Conservation (phyloP, 2,329 filamentous ascomycete genomes). For the Nigrospora oryzae region DNA sequence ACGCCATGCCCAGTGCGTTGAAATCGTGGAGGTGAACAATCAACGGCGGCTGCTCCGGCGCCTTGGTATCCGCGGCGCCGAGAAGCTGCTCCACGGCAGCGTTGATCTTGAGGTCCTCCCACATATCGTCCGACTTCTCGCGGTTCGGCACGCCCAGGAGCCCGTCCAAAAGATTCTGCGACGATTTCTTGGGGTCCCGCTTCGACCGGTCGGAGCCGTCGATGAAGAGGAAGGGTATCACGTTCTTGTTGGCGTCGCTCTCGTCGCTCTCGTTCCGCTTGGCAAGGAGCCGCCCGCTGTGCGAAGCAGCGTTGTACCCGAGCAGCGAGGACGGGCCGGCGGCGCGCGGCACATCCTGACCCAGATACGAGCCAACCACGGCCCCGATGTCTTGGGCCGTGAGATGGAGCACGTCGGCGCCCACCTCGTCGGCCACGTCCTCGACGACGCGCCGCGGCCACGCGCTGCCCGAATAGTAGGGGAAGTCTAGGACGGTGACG, state of each 20-base stretch:
- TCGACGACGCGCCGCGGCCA: constrained; percentile 30
- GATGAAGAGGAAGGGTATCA: constrained; percentile 7
- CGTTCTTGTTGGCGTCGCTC: constrained; percentile 2
- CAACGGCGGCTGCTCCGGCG: constrained; percentile 35
- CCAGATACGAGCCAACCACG: constrained; percentile 61
- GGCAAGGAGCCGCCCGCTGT: constrained; percentile 34
- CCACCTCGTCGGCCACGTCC: constrained; percentile 50
- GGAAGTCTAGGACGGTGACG: constrained; percentile 16
- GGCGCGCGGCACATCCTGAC: constrained; percentile 43
- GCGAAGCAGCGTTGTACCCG: constrained; percentile 46
- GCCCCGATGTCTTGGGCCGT: constrained; percentile 63
- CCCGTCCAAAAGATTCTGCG: constrained; percentile 30
- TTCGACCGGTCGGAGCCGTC: constrained; percentile 9
- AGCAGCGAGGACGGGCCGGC: constrained; percentile 41
- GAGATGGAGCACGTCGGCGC: constrained; percentile 59
- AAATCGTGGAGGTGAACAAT: constrained; percentile 78
- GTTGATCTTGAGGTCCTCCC: constrained; percentile 54
- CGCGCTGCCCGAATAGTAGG: constrained; percentile 13
- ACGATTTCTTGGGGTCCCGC: constrained; percentile 15
- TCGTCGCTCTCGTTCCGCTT: constrained; percentile 7
- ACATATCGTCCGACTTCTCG: constrained; percentile 35
- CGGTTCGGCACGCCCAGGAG: constrained; percentile 31
- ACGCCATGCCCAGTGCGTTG: constrained; percentile 63
- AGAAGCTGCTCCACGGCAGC: constrained; percentile 50
- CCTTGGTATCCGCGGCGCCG: constrained; percentile 30